phyloP scores from a whole-genome alignment of 2,329 filamentous ascomycete species.

The Talaromyces atroroseus region DNA sequence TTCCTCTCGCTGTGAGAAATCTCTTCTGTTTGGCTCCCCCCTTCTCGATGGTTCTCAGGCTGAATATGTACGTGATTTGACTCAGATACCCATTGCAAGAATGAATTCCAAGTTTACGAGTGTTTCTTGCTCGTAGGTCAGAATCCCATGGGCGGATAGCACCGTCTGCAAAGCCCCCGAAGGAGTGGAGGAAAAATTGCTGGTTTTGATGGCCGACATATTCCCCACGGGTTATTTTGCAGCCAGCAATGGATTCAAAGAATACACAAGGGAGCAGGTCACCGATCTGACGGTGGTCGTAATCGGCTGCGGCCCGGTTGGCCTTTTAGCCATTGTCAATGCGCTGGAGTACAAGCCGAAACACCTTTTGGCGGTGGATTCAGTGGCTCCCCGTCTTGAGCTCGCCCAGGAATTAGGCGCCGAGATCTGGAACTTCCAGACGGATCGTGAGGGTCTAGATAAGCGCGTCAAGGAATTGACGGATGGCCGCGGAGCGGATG shows the following conservation, averaged over 20 bases:
- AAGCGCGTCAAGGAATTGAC: conserved; percentile 68
- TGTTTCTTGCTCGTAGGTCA: conserved; percentile 34
- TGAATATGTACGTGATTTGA: conserved; percentile 54
- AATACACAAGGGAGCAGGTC: conserved; percentile 54
- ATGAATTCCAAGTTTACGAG: neutral
- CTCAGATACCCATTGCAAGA: neutral
- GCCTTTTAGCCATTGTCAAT: conserved; percentile 75
- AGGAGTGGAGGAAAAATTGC: conserved; percentile 64
- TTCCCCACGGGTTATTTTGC: conserved; percentile 83
- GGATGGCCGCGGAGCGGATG: conserved; percentile 75
- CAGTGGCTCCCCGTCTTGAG: conserved; percentile 67
- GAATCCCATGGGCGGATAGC: conserved; percentile 73
- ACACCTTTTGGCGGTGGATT: conserved; percentile 73
- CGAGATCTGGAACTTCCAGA: conserved; percentile 74
- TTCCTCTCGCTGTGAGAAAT: conserved; percentile 70
- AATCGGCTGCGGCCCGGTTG: conserved; percentile 80
- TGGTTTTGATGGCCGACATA: conserved; percentile 89
- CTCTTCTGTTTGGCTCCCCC: conserved; percentile 63
- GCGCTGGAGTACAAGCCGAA: conserved; percentile 70
- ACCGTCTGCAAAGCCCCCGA: conserved; percentile 71
- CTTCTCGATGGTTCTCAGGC: conserved; percentile 73
- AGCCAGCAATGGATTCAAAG: conserved; percentile 68
- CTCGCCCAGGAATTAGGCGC: conserved; percentile 70
- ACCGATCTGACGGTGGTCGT: conserved; percentile 67
- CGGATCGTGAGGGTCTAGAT: conserved; percentile 59